Evolutionary conservation across 2,329 filamentous ascomycete species (phyloP), one percentile per base, ranked within the genome.

Genomic region (Ramichloridium luteum): DNA sequence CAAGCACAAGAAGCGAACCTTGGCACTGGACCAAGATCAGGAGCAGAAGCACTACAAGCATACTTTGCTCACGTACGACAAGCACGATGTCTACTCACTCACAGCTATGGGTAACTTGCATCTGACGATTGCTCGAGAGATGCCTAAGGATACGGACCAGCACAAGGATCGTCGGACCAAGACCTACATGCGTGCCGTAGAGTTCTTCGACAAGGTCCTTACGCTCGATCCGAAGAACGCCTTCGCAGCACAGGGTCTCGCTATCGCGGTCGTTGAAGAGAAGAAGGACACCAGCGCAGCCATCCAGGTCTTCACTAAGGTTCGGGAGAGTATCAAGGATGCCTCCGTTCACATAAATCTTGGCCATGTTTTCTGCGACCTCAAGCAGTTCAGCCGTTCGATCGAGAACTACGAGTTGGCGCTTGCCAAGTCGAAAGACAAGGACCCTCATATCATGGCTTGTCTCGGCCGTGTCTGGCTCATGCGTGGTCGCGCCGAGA

Each of bases 71-170:
- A 77, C 86, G 44, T 80, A 85, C 54, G 88, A 98, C 62, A 98
- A 96, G 67, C 90, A 98, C 54, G 90, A 98, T 54, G 72, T 84
- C n/a, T 98, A 98, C 55, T 84, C 90, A 4, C 66, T 98, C 16
- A 86, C 92, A 15, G 88, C 83, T 10, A 96, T 98, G 88, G 90
- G 90, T 25, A 98, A 98, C 54, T 65, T 98, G n/a, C 79, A 88
- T 46, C 70, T 98, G 25, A 67, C 79, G 44, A 76, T 83, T 39
- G 90, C 90, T 6, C 76, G 90, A 46, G 92, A 98, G 56, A 94
- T 96, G 85, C 80, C 83, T 16, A 76, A 86, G 30, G 82, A 90
- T 39, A 81, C 81, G 0, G 90, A 96, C 6, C 69, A 76, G 37
- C 88, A 98, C 38, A 93, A 83, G 59, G 80, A 93, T 48, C 93